These are phyloP conservation scores for Boletus rex-veris DNA, from an alignment of 768 basidiomycete genomes.

Conservation along the genomic window DNA sequence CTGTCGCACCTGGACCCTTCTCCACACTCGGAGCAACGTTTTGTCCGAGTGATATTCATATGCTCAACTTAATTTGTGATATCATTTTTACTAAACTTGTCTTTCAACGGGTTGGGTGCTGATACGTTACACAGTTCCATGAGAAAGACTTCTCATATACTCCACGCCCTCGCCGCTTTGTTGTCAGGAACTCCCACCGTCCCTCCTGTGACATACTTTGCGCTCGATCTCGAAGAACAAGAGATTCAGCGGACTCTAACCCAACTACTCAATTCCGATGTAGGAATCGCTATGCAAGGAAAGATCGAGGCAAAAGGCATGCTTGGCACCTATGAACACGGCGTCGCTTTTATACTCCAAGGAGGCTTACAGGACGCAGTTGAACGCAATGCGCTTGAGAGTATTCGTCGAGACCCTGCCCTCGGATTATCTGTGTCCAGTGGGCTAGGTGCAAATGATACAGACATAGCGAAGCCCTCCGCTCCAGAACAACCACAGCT, in stretches of 20 bases:
- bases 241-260: conserved; percentile 80
- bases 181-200: conserved; percentile 35
- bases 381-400: conserved; percentile 11
- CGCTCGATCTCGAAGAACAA: conserved; percentile 86
- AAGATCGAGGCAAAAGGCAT: conserved; percentile 82
- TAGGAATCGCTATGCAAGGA: conserved; percentile 58
- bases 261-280: conserved; percentile 58
- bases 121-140: conserved; percentile 53
- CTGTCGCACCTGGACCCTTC: not conserved
- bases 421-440: conserved; percentile 38
- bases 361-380: conserved; percentile 21
- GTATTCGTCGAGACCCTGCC: conserved; percentile 31
- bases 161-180: conserved; percentile 62
- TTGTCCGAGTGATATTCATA: not conserved
- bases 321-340: conserved; percentile 89
- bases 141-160: conserved; percentile 84
- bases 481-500: conserved; percentile 55
- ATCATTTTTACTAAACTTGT: not conserved
- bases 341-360: conserved; percentile 71
- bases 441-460: conserved; percentile 1
- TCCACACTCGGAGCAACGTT: not conserved
- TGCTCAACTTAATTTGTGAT: not conserved
- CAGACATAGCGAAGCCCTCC: conserved; percentile 32
- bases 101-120: conserved; percentile 1
- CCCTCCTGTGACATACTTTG: conserved; percentile 76